Conservation (phyloP, 192 early-diverging fungal genomes). For the Haplosporangium gracile region DNA sequence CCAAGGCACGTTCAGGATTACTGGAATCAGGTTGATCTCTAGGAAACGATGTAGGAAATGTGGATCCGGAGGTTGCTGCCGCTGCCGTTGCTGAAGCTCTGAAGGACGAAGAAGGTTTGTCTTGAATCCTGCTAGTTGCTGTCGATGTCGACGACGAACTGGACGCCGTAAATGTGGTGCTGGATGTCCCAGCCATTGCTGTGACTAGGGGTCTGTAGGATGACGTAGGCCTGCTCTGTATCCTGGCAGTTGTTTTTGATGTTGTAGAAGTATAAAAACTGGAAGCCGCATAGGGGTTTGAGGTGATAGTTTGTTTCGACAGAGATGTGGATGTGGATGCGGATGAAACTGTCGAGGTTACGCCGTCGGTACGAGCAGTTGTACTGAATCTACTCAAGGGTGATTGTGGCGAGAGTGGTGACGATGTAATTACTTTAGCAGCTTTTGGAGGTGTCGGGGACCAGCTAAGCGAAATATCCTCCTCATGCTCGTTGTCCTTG, state of each 20-base stretch:
- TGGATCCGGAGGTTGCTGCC: too few species aligned
- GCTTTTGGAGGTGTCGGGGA: conserved; percentile 10
- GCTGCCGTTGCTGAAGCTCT: neutral
- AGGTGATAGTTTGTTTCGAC: neutral
- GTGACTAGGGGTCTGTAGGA: neutral
- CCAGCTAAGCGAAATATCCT: conserved; percentile 13
- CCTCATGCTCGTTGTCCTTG: conserved; percentile 4
- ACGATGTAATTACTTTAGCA: neutral
- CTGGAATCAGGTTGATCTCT: neutral
- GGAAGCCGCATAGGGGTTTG: neutral
- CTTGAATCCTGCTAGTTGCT: too few species aligned
- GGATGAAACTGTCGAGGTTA: neutral
- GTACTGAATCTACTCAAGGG: neutral
- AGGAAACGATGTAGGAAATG: neutral
- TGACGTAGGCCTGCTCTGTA: neutral
- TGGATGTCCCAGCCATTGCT: neutral
- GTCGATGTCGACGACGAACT: too few species aligned
- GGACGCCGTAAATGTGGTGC: too few species aligned
- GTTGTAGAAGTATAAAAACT: neutral
- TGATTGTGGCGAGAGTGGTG: conserved; percentile 1
- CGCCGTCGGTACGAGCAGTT: neutral
- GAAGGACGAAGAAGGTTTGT: neutral
- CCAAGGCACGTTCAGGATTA: neutral
- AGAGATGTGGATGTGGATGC: neutral
- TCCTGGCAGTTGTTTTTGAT: neutral